These are phyloP conservation scores for Boletus vinaceobasis DNA, from an alignment of 768 basidiomycete species.

Conservation along the genomic window DNA sequence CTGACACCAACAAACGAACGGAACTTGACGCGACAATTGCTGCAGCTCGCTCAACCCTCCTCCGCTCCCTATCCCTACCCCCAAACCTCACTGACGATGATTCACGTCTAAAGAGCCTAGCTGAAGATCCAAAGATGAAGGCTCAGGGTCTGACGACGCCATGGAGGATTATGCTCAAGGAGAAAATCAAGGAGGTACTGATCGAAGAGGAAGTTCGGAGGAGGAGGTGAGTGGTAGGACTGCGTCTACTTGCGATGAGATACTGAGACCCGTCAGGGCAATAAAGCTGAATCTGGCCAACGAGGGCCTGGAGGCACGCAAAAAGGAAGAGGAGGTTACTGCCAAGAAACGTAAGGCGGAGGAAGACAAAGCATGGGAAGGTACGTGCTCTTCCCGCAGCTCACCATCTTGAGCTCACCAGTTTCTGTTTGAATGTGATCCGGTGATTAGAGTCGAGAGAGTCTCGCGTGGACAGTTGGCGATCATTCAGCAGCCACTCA, in stretches of 20 bases:
- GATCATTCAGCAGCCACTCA: constrained; percentile 57
- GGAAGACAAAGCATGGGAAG: constrained; percentile 88
- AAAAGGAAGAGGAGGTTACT: constrained; percentile 82
- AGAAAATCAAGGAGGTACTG: constrained; percentile 76
- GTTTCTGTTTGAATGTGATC: not conserved
- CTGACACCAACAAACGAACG: constrained; percentile 73
- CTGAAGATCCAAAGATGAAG: constrained; percentile 34
- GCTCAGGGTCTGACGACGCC: constrained; percentile 44
- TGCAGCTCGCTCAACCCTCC: constrained; percentile 65
- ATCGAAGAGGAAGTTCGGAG: constrained; percentile 88
- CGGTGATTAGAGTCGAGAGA: constrained; percentile 60
- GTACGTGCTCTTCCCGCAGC: constrained; percentile 36
- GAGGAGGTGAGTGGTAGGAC: constrained; percentile 58
- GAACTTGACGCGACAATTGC: constrained; percentile 78
- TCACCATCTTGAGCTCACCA: not conserved
- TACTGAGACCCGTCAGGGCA: constrained; percentile 48
- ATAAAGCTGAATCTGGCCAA: constrained; percentile 90
- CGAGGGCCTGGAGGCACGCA: constrained; percentile 88
- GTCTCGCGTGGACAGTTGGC: constrained; percentile 82
- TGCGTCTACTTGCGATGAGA: not conserved
- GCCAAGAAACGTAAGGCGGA: constrained; percentile 83
- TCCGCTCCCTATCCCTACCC: constrained; percentile 63
- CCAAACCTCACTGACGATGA: constrained; percentile 57
- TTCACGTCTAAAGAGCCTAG: constrained; percentile 46
- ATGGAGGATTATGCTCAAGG: constrained; percentile 63